Evolutionary conservation across 2,329 filamentous ascomycete genomes (phyloP), one percentile per base, ranked within the genome.

Genomic region (Rosellinia necatrix): DNA sequence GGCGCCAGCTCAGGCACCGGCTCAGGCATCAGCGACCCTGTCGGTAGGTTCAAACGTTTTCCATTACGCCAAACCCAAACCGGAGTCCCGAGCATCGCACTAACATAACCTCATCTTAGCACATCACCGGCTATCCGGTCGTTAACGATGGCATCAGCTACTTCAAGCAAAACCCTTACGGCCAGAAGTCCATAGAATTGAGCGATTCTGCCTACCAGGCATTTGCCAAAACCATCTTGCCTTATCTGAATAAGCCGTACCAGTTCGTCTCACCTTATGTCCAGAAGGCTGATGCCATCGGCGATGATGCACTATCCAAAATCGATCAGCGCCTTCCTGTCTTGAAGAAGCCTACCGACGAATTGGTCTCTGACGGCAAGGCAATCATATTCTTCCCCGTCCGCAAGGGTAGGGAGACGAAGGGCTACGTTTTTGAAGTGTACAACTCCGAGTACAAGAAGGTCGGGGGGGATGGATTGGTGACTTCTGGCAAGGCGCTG

Each of bases 221-320:
- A 62, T 81, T 96, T 68, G 88, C 88, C 71, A 88, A 87, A 65
- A 91, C 92, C 17, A 76, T 96, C 61, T 76, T 93, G 52, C 89
- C 90, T 24, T 91, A 91, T 75, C 78, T 97, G 66, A 75, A 85
- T 67, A 89, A 83, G 66, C 92, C 92, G 30, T 93, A 91, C 78
- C 81, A 84, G 70, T 94, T 90, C 72, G 83, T 96, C 61, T 86
- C 87, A 49, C 92, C 93, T 1, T 97, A 97, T 75, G 83, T 96
- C 63, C 80, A 85, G 72, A 91, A 87, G 73, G 92, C 87, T 69
- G 94, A 97, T 72, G 76, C 83, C 56, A 76, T 96, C 49, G 89
- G 88, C 63, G 86, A 91, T 74, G 80, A 84, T 71, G 84, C 87
- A n/a, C 80, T 93, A 62, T 78, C 74, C 66, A 84, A 81, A 68